Evolutionary conservation across 2,329 filamentous ascomycete species (phyloP).

Genomic region (Huntiella savannae): DNA sequence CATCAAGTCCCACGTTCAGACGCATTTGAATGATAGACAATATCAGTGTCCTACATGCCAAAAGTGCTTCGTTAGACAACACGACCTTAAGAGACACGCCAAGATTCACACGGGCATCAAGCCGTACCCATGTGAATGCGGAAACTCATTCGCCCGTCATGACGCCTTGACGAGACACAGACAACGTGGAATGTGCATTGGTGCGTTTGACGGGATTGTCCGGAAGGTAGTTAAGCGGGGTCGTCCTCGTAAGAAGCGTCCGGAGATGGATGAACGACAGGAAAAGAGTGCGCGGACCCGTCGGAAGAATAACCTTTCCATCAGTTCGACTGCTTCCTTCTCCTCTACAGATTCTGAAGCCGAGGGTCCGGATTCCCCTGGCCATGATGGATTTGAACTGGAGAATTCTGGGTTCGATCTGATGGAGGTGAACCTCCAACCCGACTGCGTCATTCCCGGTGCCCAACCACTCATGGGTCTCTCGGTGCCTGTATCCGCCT

Average conservation of each 20-base stretch:
- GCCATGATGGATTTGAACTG: constrained; percentile 25
- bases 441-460: constrained; percentile 11
- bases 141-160: constrained; percentile 84
- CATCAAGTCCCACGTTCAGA: constrained; percentile 96
- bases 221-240: constrained; percentile 43
- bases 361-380: constrained; percentile 33
- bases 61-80: constrained; percentile 92
- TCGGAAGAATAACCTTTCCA: constrained; percentile 32
- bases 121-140: constrained; percentile 84
- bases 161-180: constrained; percentile 88
- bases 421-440: constrained; percentile 22
- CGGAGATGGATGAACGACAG: constrained; percentile 34
- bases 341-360: constrained; percentile 27
- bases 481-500: constrained; percentile 2
- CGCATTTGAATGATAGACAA: constrained; percentile 87
- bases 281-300: constrained; percentile 33
- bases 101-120: constrained; percentile 96
- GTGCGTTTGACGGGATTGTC: constrained; percentile 66
- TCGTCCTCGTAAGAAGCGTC: constrained; percentile 41
- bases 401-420: constrained; percentile 26
- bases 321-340: constrained; percentile 26
- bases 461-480: not conserved
- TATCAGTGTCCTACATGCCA: constrained; percentile 84
- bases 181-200: constrained; percentile 90
- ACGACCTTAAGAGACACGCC: constrained; percentile 90